Evolutionary conservation across 306 rosid genomes (phyloP).

Genomic region (Inga oerstediana): DNA sequence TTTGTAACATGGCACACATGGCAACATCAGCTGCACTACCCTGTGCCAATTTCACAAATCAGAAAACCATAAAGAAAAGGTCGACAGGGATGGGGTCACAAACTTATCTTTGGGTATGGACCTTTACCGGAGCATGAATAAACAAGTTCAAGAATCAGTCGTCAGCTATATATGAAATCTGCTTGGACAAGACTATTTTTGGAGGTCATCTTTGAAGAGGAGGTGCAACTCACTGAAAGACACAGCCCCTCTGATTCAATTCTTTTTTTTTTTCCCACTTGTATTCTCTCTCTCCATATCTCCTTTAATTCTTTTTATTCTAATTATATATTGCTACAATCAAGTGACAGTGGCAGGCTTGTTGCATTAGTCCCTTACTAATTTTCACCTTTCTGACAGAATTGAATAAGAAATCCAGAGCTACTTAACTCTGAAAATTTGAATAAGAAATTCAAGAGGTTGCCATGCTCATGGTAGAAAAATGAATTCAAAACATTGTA

Average conservation of each 20-base stretch:
- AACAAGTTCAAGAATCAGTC: neutral
- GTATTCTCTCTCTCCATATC: neutral
- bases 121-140: neutral
- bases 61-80: conserved; percentile 28
- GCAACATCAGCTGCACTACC: conserved; percentile 99
- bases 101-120: conserved; percentile 2
- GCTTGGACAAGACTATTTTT: neutral
- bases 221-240: neutral
- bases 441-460: neutral
- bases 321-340: neutral
- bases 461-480: neutral
- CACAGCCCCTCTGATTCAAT: neutral
- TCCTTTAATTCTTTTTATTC: neutral
- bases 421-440: neutral
- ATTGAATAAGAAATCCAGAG: neutral
- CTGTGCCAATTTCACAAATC: conserved; percentile 58
- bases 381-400: neutral
- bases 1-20: conserved; percentile 98
- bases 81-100: neutral
- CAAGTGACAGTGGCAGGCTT: neutral
- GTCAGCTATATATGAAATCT: neutral
- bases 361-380: neutral
- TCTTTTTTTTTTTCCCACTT: neutral
- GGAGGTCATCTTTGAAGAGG: neutral
- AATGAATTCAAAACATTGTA: neutral